phyloP scores from a whole-genome alignment of 192 early-diverging fungal genomes.

The Backusella mclennaniae region DNA sequence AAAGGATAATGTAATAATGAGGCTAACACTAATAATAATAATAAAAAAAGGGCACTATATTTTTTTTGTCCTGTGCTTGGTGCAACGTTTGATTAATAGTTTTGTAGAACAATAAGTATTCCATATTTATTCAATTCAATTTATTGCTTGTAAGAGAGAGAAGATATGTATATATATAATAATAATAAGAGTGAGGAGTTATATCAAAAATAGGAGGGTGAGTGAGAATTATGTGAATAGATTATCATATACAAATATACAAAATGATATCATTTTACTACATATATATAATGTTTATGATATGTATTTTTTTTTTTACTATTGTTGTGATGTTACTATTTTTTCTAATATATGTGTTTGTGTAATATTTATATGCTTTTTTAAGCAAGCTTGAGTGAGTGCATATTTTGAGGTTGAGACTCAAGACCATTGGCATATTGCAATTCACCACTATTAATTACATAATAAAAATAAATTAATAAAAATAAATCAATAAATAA shows the following conservation, averaged over 20 bases:
- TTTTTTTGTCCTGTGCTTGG: conserved; percentile 6
- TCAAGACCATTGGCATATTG: conserved; percentile 76
- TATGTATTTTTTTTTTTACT: neutral
- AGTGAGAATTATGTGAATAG: neutral
- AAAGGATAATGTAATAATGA: neutral
- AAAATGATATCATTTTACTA: neutral
- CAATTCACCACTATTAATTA: conserved; percentile 61
- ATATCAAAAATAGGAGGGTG: neutral
- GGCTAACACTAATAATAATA: neutral
- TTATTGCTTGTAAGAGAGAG: neutral
- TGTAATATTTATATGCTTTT: conserved; percentile 1
- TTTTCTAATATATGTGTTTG: neutral
- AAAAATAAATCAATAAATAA: neutral
- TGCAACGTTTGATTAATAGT: conserved; percentile 11
- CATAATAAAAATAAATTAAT: neutral
- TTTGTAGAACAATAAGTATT: neutral
- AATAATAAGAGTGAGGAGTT: neutral
- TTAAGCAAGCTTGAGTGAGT: conserved; percentile 26
- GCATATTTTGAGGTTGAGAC: conserved; percentile 36
- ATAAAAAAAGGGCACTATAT: conserved; percentile 3
- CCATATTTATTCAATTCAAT: conserved; percentile 9
- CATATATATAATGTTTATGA: neutral
- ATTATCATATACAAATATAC: neutral
- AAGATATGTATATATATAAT: neutral
- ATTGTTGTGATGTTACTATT: neutral